A percentile compares a stretch with the other conserved stretches of the same genome.
phyloP scores from a whole-genome alignment of 768 basidiomycete species.

The Mycena albidolilacea region DNA sequence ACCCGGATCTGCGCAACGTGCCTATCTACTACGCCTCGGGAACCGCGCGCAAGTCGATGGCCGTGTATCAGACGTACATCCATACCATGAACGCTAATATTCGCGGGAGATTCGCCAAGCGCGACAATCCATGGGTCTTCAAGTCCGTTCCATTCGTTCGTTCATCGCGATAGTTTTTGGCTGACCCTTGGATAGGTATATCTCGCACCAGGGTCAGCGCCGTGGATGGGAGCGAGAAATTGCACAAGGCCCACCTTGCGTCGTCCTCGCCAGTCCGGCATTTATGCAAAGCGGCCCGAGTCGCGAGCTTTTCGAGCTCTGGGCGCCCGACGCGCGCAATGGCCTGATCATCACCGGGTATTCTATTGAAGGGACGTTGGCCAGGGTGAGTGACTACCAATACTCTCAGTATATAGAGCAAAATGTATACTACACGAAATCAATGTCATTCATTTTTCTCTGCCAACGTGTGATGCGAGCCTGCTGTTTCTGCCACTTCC shows the following conservation, averaged over 20 bases:
- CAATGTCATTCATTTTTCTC: constrained; percentile 57
- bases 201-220: constrained; percentile 86
- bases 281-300: constrained; percentile 94
- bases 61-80: constrained; percentile 98
- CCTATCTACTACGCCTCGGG: constrained; percentile 98
- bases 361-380: constrained; percentile 96
- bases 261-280: constrained; percentile 96
- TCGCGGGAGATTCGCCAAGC: constrained; percentile 89
- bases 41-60: constrained; percentile 97
- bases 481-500: constrained; percentile 22
- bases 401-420: constrained; percentile 43
- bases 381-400: constrained; percentile 85
- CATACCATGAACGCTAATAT: constrained; percentile 99
- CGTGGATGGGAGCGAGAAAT: constrained; percentile 94
- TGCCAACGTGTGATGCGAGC: constrained; percentile 19
- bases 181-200: constrained; percentile 66
- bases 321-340: constrained; percentile 97
- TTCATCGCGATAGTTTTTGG: background rate
- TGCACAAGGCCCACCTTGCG: constrained; percentile 95
- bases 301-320: constrained; percentile 93
- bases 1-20: constrained; percentile 94
- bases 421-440: constrained; percentile 60
- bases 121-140: constrained; percentile 99
- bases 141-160: constrained; percentile 69
- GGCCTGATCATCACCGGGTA: constrained; percentile 97